These are phyloP conservation scores for Colletotrichum ledebouriae DNA, from an alignment of 2,329 filamentous ascomycete genomes.

Conservation along the genomic window DNA sequence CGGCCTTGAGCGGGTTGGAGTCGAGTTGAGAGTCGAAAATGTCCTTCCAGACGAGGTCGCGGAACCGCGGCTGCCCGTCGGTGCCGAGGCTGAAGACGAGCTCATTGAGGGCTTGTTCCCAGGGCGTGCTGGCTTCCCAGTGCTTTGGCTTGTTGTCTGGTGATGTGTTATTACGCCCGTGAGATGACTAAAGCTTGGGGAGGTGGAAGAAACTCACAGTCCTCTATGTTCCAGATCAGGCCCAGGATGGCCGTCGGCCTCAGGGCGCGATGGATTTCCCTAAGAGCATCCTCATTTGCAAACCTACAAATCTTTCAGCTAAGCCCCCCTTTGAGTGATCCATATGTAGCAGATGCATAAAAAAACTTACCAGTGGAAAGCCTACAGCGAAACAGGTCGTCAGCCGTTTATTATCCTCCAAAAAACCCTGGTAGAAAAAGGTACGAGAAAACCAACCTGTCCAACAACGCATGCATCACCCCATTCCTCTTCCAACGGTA, in stretches of 20 bases:
- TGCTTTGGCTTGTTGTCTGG: conserved; percentile 73
- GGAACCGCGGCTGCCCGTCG: conserved; percentile 74
- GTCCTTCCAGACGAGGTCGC: conserved; percentile 72
- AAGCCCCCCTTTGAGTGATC: too few relatives aligned
- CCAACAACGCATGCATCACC: conserved; percentile 76
- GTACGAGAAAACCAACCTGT: conserved; percentile 63
- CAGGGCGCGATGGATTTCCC: conserved; percentile 76
- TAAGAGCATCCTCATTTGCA: conserved; percentile 71
- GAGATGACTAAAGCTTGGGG: too few relatives aligned
- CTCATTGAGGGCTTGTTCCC: conserved; percentile 73
- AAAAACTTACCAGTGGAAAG: conserved; percentile 67
- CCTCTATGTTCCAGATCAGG: conserved; percentile 81
- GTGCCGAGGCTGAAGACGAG: conserved; percentile 64
- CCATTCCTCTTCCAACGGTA: conserved; percentile 69
- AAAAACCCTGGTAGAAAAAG: conserved; percentile 18
- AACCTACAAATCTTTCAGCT: conserved; percentile 66
- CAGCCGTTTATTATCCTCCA: conserved; percentile 12
- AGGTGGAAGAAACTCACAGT: conserved; percentile 64
- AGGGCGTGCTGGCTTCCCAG: conserved; percentile 69
- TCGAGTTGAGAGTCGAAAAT: conserved; percentile 73
- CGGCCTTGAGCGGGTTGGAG: conserved; percentile 64
- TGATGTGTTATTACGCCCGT: conserved; percentile 10
- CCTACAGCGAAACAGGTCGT: conserved; percentile 47
- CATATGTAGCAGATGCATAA: too few relatives aligned
- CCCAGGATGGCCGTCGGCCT: conserved; percentile 72